Base-by-base conservation (phyloP, 1,139 yeast species). In the Candida labiduridarum region DNA sequence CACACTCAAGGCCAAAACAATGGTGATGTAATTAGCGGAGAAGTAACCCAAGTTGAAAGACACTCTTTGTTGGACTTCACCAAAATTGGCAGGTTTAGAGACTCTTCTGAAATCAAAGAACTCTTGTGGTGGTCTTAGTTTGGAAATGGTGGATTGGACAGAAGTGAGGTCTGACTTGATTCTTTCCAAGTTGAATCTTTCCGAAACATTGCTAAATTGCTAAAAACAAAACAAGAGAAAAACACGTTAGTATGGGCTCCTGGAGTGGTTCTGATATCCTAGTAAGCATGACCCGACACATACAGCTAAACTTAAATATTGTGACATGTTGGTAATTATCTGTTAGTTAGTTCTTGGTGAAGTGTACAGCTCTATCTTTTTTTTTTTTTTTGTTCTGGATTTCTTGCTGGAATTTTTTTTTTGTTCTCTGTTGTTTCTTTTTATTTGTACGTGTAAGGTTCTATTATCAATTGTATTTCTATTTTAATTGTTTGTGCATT, bases 91-190 rank as follows among this genome's bases (percentile, higher is more conserved):
- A 19, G 99, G 99, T 68, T 90, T 91, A 45, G 96, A 87, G 55
- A 94, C 68, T 66, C 96, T 85, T 71, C 94, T 88, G 63, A 89
- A 73, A 67, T 94, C 98, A 63, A 94, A 89, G 66, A 94, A 94
- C 67, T 94, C 98, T 67, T 89, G 96, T 42, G 96, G 91, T 41
- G 97, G 89, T 66, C 88, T 85, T 57, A 94, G 72, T 64, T 89
- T 84, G 50, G 96, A 75, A 55, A 91, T 76, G 53, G 87, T 82
- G 43, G 78, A 64, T 65, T 86, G 91, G 41, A 89, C 58, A 38
- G 69, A 63, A 43, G 67, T 64, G 34, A 71, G 64, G 51, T 71
- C 76, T 46, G 59, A 61, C 58, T 75, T 79, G 54, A 83, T 60
- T 58, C 83, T 74, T 27, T 83, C 87, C 41, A 80, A 59, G 57